Base-by-base conservation (phyloP, 1,284 basidiomycete genomes). In the Gomphus bonarii region DNA sequence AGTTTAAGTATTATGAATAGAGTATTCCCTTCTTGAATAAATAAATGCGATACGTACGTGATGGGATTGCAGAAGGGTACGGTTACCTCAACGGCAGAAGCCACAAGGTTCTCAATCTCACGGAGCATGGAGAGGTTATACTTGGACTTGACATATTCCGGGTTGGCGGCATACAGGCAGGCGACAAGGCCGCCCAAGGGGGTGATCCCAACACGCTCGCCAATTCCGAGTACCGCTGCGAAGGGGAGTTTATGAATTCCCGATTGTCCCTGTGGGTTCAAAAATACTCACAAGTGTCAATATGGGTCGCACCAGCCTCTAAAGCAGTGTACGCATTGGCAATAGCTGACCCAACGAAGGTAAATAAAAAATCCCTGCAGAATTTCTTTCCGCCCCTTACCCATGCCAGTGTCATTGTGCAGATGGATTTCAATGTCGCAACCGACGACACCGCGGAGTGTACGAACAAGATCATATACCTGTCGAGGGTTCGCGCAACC, bases 361-460 rank as follows among this genome's bases (percentile, higher is more conserved):
- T 46, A 58, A 33, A 30, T 30, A 30, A 42, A 25, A 40, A 38
- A 40, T 43, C 22, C 35, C 10, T 28, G 20, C 10, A 51, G 4
- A n/a, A 51, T 20, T 40, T 30, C 14, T 44, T 11, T 9, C 42
- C 28, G 16, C 16, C 67, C 67, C 75, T 49, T 64, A 84, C 80
- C 84, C 90, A 86, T 87, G 69, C 91, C 92, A 50, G 97, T 99
- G 74, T 99, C 97, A 70, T 99, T 98, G 79, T 99, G 97, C 68
- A 99, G 82, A 74, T 99, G 97, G 61, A 95, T 86, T 73, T 99
- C 97, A 64, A 99, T 99, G 70, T 99, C 94, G 69, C 95, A 97
- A 59, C 80, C 82, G 61, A 97, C 94, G 56, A 99, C 97, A 59
- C 97, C 93, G 61, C 97, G 81, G 44, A 99, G 80, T 9, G 97